phyloP scores from a whole-genome alignment of 1,284 basidiomycete species.

The Stygiomarasmius scandens region DNA sequence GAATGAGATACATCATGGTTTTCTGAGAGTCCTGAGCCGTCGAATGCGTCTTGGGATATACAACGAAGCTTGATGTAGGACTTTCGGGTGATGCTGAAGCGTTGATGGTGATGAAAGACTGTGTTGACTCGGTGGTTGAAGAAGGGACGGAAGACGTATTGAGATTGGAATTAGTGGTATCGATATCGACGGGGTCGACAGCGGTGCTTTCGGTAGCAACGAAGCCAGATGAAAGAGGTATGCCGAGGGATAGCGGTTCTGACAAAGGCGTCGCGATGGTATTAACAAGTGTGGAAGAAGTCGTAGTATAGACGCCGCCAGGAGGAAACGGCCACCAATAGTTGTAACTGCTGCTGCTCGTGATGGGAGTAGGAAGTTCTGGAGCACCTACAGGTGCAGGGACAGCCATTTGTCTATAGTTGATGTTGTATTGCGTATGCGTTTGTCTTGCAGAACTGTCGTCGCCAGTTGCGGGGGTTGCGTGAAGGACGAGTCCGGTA shows the following conservation, averaged over 20 bases:
- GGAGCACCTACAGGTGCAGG: not conserved
- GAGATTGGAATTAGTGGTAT: not conserved
- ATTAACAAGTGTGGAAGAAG: conserved; percentile 2
- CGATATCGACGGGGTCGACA: not conserved
- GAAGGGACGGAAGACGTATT: conserved; percentile 14
- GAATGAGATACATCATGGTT: conserved; percentile 31
- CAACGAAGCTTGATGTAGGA: conserved; percentile 10
- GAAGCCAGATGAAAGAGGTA: conserved; percentile 6
- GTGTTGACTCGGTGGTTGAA: conserved; percentile 13
- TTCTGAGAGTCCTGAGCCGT: conserved; percentile 17
- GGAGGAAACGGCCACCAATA: conserved; percentile 32
- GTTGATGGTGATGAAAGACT: conserved; percentile 11
- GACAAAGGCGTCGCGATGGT: conserved; percentile 1
- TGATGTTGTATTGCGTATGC: conserved; percentile 19
- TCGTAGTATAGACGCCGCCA: conserved; percentile 17
- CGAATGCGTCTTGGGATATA: conserved; percentile 14
- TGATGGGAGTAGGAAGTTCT: conserved; percentile 10
- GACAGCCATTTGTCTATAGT: conserved; percentile 22
- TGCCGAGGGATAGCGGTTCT: not conserved
- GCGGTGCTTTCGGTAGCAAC: conserved; percentile 8
- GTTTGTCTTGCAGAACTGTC: conserved; percentile 1
- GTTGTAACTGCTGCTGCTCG: conserved; percentile 14
- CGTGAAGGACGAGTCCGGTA: not conserved
- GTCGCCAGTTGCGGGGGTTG: not conserved
- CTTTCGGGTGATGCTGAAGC: conserved; percentile 1